Evolutionary conservation across 2,329 filamentous ascomycete genomes (phyloP), one percentile per base, ranked within the genome.

Genomic region (Colletotrichum magnum): DNA sequence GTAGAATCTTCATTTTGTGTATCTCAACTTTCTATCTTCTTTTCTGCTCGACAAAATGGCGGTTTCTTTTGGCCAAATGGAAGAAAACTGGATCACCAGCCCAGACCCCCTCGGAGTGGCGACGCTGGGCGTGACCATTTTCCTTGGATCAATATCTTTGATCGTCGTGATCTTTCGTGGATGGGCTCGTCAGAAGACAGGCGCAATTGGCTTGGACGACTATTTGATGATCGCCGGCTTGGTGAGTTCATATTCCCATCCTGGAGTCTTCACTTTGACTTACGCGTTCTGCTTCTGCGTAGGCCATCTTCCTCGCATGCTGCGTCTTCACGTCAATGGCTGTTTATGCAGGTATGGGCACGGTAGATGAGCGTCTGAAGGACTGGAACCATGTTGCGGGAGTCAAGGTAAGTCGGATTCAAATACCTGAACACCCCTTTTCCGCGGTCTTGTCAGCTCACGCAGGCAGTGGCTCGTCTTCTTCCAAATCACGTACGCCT

Each of bases 51-150:
- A 51, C 16, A 51, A 16, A 15, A 60, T 52, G 58, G 58, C 58
- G 13, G 21, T 51, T n/a, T 18, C 47, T n/a, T 60, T 60, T 15
- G 21, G 18, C 15, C 18, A 52, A 7, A 60, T 60, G 58, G 16
- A 52, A 47, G 47, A 18, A 5, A 52, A 60, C 15, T 60, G 58
- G 58, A 41, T 60, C 47, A 52, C 32, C 21, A 15, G 43, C 9
- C 47, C 58, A 9, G 58, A 60, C 6, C 18, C 18, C 5, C 21
- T 60, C 4, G 58, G 47, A 6, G 9, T 51, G 13, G 58, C 58
- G 6, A 60, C 58, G 9, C 47, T 60, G 32, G 58, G 10, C 26
- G 58, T 60, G 47, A 60, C 58, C 13, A 39, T 60, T 16, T 28
- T 32, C 12, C 47, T 60, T 3, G 58, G 47, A 5, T 28, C 32